Percentiles rank a stretch among this genome's conserved stretches.
phyloP scores from a whole-genome alignment of 2,329 filamentous ascomycete genomes.

The Fusarium liriodendri region DNA sequence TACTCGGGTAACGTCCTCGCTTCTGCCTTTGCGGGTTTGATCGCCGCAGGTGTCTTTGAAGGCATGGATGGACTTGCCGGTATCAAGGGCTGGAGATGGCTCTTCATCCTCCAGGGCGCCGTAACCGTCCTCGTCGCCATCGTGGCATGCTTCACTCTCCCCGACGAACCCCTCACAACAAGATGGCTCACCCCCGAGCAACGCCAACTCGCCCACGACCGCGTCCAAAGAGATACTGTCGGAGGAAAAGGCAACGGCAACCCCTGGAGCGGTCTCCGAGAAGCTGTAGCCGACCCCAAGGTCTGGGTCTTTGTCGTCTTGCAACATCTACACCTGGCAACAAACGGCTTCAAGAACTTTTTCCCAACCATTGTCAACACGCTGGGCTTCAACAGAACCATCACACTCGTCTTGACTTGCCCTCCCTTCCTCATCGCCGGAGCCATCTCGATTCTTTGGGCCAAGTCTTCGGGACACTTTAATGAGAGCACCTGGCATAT shows the following conservation, averaged over 20 bases:
- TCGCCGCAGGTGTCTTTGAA: conserved; percentile 55
- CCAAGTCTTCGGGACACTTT: conserved; percentile 54
- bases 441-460: conserved; percentile 10
- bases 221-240: conserved; percentile 53
- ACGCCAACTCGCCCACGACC: conserved; percentile 18
- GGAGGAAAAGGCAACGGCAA: conserved; percentile 52
- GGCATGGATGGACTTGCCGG: conserved; percentile 33
- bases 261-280: conserved; percentile 54
- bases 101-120: conserved; percentile 74
- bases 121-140: conserved; percentile 42
- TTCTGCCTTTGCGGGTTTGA: conserved; percentile 54
- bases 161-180: conserved; percentile 55
- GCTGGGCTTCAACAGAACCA: conserved; percentile 30
- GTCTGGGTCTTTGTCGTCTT: conserved; percentile 61
- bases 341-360: conserved; percentile 55
- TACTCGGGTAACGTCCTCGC: conserved; percentile 51
- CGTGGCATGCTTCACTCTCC: conserved; percentile 41
- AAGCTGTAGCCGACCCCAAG: conserved; percentile 56
- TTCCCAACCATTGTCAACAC: conserved; percentile 40
- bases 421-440: conserved; percentile 57
- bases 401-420: conserved; percentile 41
- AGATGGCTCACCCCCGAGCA: conserved; percentile 55
- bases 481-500: conserved; percentile 61
- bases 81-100: conserved; percentile 45
- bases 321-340: conserved; percentile 61